Conservation (phyloP, 768 basidiomycete species). For the Chalciporus chontae region DNA sequence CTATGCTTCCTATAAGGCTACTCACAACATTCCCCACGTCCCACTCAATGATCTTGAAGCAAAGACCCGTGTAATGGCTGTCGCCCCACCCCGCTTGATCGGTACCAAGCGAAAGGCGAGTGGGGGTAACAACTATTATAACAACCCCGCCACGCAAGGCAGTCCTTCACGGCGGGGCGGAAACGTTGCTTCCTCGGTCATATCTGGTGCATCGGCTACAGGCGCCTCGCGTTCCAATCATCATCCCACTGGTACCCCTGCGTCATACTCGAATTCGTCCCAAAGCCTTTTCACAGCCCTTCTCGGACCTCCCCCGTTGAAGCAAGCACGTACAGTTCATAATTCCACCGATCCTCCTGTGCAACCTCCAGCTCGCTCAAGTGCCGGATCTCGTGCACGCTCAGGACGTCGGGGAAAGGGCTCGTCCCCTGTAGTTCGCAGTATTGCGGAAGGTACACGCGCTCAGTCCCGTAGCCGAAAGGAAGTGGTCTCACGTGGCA, state of each 20-base stretch:
- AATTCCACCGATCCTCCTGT: conserved; percentile 70
- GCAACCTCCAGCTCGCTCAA: conserved; percentile 40
- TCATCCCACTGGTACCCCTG: conserved; percentile 36
- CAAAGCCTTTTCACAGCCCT: conserved; percentile 73
- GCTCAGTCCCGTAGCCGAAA: conserved; percentile 42
- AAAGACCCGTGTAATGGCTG: conserved; percentile 44
- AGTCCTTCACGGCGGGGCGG: conserved; percentile 35
- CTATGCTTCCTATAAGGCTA: conserved; percentile 83
- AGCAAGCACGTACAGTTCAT: conserved; percentile 76
- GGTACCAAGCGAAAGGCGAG: conserved; percentile 55
- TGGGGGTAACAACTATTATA: conserved; percentile 43
- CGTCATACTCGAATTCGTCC: conserved; percentile 38
- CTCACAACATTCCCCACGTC: conserved; percentile 63
- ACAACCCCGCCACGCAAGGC: conserved; percentile 51
- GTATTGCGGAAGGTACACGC: conserved; percentile 46
- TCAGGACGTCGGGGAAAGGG: conserved; percentile 15
- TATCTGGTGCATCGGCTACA: conserved; percentile 23
- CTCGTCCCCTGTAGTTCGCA: conserved; percentile 29
- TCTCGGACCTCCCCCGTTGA: conserved; percentile 70
- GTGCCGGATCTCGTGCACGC: conserved; percentile 30
- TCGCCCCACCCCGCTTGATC: conserved; percentile 49
- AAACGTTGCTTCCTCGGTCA: conserved; percentile 41
- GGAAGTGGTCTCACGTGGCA: conserved; percentile 35
- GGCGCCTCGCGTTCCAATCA: conserved; percentile 41
- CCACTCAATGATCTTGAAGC: conserved; percentile 71